These are phyloP conservation scores for Trichocladium antarcticum DNA, from an alignment of 495 filamentous ascomycete species.

Conservation along the genomic window DNA sequence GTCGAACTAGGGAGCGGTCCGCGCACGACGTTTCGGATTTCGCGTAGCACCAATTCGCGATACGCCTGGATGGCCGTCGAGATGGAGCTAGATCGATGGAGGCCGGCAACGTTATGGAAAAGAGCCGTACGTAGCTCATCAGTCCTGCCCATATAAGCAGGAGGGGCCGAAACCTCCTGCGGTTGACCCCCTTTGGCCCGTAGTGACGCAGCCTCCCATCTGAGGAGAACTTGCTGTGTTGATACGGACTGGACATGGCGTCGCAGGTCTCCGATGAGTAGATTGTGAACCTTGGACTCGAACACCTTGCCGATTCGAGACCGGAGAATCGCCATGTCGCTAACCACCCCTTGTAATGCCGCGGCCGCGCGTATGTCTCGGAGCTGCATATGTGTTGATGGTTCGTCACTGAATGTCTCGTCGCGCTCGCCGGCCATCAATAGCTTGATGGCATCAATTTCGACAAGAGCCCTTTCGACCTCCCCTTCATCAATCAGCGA, in stretches of 20 bases:
- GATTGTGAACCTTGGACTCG: constrained; percentile 66
- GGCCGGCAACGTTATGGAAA: constrained; percentile 55
- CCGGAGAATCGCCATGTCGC: constrained; percentile 63
- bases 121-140: constrained; percentile 58
- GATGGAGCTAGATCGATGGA: constrained; percentile 67
- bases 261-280: constrained; percentile 67
- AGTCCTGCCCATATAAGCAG: constrained; percentile 61
- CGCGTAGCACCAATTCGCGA: constrained; percentile 72
- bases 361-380: constrained; percentile 68
- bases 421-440: constrained; percentile 57
- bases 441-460: constrained; percentile 63
- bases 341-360: constrained; percentile 67
- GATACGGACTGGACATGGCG: constrained; percentile 73
- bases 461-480: constrained; percentile 64
- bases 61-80: constrained; percentile 75
- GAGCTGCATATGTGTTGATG: constrained; percentile 21
- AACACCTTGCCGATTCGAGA: constrained; percentile 77
- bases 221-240: constrained; percentile 57
- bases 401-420: too few relatives aligned
- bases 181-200: constrained; percentile 50
- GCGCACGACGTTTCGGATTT: constrained; percentile 79
- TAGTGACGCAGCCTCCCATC: constrained; percentile 52
- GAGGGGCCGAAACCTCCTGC: constrained; percentile 53
- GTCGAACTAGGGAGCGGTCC: constrained; percentile 77
- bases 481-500: constrained; percentile 68